Conservation (phyloP, 805 yeast species). For the Pichia occidentalis region DNA sequence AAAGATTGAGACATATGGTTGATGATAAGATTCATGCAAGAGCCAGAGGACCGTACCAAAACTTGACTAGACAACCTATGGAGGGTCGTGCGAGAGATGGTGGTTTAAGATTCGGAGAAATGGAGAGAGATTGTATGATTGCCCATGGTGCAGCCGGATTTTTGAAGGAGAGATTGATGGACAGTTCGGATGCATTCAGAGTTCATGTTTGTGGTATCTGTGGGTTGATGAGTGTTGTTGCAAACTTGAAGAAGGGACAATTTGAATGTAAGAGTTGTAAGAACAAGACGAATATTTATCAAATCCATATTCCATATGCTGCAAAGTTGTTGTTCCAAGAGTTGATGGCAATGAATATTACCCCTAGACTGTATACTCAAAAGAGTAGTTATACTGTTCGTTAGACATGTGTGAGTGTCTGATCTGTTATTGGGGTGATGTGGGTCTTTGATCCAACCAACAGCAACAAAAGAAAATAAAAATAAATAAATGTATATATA, state of each 20-base stretch:
- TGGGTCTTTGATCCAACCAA: no score
- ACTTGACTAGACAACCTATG: slow-evolving; percentile 95
- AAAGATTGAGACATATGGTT: slow-evolving; percentile 98
- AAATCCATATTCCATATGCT: slow-evolving; percentile 96
- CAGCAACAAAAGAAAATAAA: not conserved
- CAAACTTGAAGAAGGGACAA: slow-evolving; percentile 94
- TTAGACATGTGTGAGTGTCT: no score
- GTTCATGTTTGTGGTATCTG: slow-evolving; percentile 98
- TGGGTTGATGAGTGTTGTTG: slow-evolving; percentile 97
- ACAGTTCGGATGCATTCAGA: slow-evolving; percentile 97
- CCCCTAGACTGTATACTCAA: slow-evolving; percentile 95
- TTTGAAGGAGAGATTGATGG: slow-evolving; percentile 96
- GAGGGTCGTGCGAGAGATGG: slow-evolving; percentile 99
- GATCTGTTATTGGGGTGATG: no score
- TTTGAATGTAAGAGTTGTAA: slow-evolving; percentile 98
- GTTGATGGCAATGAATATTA: slow-evolving; percentile 98
- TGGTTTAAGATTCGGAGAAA: slow-evolving; percentile 98
- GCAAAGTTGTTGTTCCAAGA: slow-evolving; percentile 98
- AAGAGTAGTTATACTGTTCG: slow-evolving; percentile 30
- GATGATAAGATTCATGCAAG: slow-evolving; percentile 98
- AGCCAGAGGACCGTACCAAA: slow-evolving; percentile 98
- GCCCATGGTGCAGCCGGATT: slow-evolving; percentile 99
- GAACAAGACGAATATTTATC: slow-evolving; percentile 96
- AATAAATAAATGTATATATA: not conserved
- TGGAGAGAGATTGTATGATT: slow-evolving; percentile 99